Base-by-base conservation (phyloP, 768 basidiomycete species). In the Dioszegia hungarica region DNA sequence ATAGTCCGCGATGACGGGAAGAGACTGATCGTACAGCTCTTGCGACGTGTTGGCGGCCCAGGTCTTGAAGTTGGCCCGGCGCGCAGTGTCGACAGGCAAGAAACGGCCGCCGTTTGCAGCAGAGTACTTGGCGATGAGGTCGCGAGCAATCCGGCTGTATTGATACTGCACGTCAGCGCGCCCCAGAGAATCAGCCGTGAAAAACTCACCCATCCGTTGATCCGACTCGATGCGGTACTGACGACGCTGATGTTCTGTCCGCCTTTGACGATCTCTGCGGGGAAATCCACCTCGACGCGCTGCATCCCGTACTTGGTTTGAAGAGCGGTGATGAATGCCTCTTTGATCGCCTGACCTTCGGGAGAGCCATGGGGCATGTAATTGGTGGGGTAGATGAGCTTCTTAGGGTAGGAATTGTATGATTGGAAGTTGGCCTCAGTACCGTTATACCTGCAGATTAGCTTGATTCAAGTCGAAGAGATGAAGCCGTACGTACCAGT, bases 391-490 rank as follows among this genome's bases (percentile, higher is more conserved):
- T 57, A 51, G 36, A 55, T 36, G 37, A 59, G 33, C 44, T 62
- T 59, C 54, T 63, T 68, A 15, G 70, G 70, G 41, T 54, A 60
- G 19, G 29, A 15, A 1, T 25, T 36, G 54, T 48, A 67, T 9
- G 38, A n/a, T 33, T 65, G 53, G 61, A 72, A 66, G 37, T 60
- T 46, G 9, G 45, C 29, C 15, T 55, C 28, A 22, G 57, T 55
- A 17, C 50, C 58, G n/a, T 58, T 62, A 37, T 70, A 73, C 66
- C 61, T 68, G 19, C 15, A 25, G 50, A 54, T 31, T 22, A 29
- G 33, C 19, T 33, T 44, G 12, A 2, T 4, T 19, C 38, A 34
- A 39, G 33, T 5, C 20, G 15, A 17, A 17, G 19, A 27, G 37
- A 40, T n/a, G n/a, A n/a, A n/a, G n/a, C 3, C 11, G 12, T 6